Evolutionary conservation across 192 early-diverging fungal species (phyloP).

Genomic region (Backusella morwellensis): DNA sequence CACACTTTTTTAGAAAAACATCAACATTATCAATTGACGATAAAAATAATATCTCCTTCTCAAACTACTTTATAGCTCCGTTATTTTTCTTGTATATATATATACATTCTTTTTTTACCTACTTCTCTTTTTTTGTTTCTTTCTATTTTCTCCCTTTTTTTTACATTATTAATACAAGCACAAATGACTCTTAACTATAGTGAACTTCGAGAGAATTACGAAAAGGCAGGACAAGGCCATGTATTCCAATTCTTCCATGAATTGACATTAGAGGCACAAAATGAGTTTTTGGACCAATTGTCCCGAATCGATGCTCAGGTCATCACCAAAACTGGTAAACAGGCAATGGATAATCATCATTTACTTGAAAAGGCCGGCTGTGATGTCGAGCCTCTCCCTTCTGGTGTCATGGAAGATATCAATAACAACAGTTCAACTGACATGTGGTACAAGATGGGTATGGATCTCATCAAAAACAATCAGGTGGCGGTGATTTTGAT

Average conservation of each 20-base stretch:
- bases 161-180: not conserved
- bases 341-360: slow-evolving; percentile 52
- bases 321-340: slow-evolving; percentile 69
- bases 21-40: not conserved
- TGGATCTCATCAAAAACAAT: slow-evolving; percentile 70
- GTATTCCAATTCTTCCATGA: slow-evolving; percentile 78
- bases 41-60: not conserved
- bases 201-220: slow-evolving; percentile 35
- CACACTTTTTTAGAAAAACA: not conserved
- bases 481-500: slow-evolving; percentile 91
- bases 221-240: slow-evolving; percentile 77
- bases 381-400: slow-evolving; percentile 73
- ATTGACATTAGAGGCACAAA: slow-evolving; percentile 55
- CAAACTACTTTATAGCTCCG: slow-evolving; percentile 1
- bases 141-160: not conserved
- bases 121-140: not conserved
- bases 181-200: not conserved
- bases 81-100: not conserved
- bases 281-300: slow-evolving; percentile 62
- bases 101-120: not conserved
- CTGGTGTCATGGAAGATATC: slow-evolving; percentile 53
- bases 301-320: slow-evolving; percentile 67
- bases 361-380: slow-evolving; percentile 48
- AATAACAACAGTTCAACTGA: slow-evolving; percentile 37
- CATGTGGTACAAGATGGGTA: slow-evolving; percentile 65